Percentiles rank a stretch among this genome's conserved stretches.
Evolutionary conservation across 345 rosid species (phyloP).

Genomic region (Brassica cretica): DNA sequence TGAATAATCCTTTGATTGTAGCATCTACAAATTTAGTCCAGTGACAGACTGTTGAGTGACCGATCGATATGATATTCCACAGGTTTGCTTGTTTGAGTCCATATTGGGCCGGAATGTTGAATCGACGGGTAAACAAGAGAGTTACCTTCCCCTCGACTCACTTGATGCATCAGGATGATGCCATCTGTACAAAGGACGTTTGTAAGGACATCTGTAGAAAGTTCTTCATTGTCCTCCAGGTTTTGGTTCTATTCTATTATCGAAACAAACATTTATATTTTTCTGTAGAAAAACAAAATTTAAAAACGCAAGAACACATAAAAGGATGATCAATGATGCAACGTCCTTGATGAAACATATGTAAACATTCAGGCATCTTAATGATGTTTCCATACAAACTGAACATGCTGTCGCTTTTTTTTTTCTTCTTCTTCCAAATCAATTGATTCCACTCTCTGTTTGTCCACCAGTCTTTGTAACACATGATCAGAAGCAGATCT

Average conservation of each 20-base stretch:
- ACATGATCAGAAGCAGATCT: not conserved
- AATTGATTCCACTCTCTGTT: not conserved
- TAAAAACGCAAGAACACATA: not conserved
- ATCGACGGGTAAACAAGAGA: not conserved
- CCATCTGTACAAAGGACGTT: too few species aligned
- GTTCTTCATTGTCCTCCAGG: not conserved
- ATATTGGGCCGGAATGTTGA: not conserved
- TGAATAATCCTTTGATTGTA: not conserved
- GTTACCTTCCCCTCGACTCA: too few species aligned
- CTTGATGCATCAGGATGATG: too few species aligned
- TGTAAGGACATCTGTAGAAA: not conserved
- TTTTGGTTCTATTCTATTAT: not conserved
- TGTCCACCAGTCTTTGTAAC: constrained; percentile 6
- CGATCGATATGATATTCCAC: not conserved
- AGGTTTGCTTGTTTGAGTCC: not conserved
- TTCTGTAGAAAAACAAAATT: not conserved
- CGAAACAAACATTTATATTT: too few species aligned
- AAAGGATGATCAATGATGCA: not conserved
- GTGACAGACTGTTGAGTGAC: not conserved
- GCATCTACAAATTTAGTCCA: not conserved
- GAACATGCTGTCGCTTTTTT: not conserved
- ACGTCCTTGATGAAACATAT: constrained; percentile 22
- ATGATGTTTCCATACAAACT: constrained; percentile 1
- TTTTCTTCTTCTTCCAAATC: not conserved
- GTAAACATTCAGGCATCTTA: constrained; percentile 5